Base-by-base conservation (phyloP, 768 basidiomycete species). In the Trametes coccinea region DNA sequence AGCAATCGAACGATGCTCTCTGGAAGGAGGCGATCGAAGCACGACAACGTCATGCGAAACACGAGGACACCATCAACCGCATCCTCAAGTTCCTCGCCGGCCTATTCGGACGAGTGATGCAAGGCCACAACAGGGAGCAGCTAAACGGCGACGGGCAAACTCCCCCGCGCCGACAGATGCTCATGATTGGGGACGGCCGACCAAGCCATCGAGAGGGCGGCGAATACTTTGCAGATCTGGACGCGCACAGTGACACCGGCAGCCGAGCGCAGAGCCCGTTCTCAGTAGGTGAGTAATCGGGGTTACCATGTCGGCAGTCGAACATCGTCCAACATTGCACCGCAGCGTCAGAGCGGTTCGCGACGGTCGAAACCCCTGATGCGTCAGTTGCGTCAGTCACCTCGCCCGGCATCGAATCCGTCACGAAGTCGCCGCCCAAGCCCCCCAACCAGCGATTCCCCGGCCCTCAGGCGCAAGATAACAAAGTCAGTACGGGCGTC, bases 21-120 rank as follows among this genome's bases (percentile, higher is more conserved):
- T 99, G 96, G 96, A 86, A 93, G 71, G 95, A 98, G 70, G 88
- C 93, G 0, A 75, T 93, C 65, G 77, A 83, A 34, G 84, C 92
- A 1, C 79, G 94, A 14, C 85, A 88, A 66, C 83, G 86, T 59
- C 88, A 96, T 69, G 88, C 93, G 72, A 95, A 92, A 70, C 95
- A 98, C 64, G 90, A 97, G 70, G 95, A 98, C 71, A 97, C 94
- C 27, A 94, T 98, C 71, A 94, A 97, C 69, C 80, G 92, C 59
- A 98, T 99, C 63, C 83, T 99, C 65, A 90, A 93, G 61, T 98
- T 99, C 75, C 76, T 99, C 53, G 95, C 95, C 5, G 88, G 93
- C 11, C 88, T 98, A 3, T 98, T 98, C 75, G 89, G 90, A 10
- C 81, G 80, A 0, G 63, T 67, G 2, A 66, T 66, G 8, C 68